These are phyloP conservation scores for Scedosporium minutisporum DNA, from an alignment of 2,329 filamentous ascomycete genomes.

Conservation along the genomic window DNA sequence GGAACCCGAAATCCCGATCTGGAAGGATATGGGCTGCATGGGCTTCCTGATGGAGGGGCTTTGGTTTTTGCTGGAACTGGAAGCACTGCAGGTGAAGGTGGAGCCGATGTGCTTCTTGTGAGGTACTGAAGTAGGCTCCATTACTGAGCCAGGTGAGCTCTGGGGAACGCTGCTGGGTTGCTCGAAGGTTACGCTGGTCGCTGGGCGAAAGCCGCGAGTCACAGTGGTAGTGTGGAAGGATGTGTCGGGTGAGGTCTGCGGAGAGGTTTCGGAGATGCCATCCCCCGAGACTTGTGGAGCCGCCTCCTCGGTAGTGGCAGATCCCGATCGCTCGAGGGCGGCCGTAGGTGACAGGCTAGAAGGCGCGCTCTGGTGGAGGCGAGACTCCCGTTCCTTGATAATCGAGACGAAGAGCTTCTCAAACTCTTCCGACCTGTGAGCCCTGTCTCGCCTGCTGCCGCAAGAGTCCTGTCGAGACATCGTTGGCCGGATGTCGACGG, in stretches of 20 bases:
- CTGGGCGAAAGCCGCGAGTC: constrained; percentile 78
- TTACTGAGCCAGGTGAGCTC: constrained; percentile 22
- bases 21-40: constrained; percentile 33
- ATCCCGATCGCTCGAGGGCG: constrained; percentile 30
- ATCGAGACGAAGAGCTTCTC: constrained; percentile 93
- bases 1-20: constrained; percentile 43
- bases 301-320: constrained; percentile 29
- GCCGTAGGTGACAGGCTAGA: constrained; percentile 22
- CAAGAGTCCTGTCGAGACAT: constrained; percentile 64
- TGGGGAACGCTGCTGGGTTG: constrained; percentile 1
- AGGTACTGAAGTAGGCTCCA: constrained; percentile 51
- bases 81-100: constrained; percentile 66
- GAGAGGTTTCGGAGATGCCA: constrained; percentile 18
- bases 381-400: constrained; percentile 72
- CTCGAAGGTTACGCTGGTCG: constrained; percentile 18
- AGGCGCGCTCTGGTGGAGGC: constrained; percentile 34
- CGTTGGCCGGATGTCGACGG: constrained; percentile 56
- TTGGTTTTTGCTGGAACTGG: constrained; percentile 56
- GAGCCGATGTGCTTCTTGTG: constrained; percentile 46
- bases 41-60: constrained; percentile 28
- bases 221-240: constrained; percentile 50
- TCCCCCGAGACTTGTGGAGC: constrained; percentile 50
- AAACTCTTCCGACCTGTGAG: constrained; percentile 81
- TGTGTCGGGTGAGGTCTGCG: constrained; percentile 32
- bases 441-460: constrained; percentile 59